Evolutionary conservation across 768 basidiomycete species (phyloP).

Genomic region (Termitomyces bulborhizus): DNA sequence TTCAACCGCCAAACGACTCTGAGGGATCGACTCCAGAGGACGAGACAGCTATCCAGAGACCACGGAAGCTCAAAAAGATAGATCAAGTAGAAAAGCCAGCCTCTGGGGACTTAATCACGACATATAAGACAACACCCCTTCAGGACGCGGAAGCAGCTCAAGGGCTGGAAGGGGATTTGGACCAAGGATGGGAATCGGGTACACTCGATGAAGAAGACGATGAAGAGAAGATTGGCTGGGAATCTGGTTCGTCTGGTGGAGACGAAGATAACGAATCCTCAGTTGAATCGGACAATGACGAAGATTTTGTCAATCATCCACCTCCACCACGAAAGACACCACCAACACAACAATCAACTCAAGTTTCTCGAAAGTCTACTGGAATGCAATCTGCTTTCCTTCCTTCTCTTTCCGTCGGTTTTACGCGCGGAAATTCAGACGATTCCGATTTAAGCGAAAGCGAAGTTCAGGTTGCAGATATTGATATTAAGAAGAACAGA

Average conservation of each 20-base stretch:
- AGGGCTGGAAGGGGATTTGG: conserved; percentile 12
- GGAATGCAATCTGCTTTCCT: conserved; percentile 61
- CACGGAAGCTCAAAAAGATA: conserved; percentile 20
- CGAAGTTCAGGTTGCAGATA: conserved; percentile 48
- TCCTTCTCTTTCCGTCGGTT: conserved; percentile 85
- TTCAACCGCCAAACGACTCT: conserved; percentile 24
- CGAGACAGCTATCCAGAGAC: conserved; percentile 9
- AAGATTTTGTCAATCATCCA: conserved; percentile 22
- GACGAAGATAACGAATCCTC: conserved; percentile 24
- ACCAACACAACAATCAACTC: conserved; percentile 20
- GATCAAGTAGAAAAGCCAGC: conserved; percentile 11
- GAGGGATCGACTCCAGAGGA: conserved; percentile 3
- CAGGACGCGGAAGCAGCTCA: conserved; percentile 17
- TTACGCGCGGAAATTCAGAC: conserved; percentile 70
- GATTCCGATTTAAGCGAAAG: conserved; percentile 72
- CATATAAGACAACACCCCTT: neutral
- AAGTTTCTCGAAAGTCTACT: conserved; percentile 15
- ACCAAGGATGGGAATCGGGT: conserved; percentile 36
- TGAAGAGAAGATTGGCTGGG: conserved; percentile 38
- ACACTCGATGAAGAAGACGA: conserved; percentile 27
- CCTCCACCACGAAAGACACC: conserved; percentile 14
- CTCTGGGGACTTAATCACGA: neutral
- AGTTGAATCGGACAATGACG: conserved; percentile 24
- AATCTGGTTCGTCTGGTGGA: conserved; percentile 41
- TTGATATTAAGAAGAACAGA: conserved; percentile 70